Evolutionary conservation across 2,329 filamentous ascomycete species (phyloP), one percentile per base, ranked within the genome.

Genomic region (Lachnum nothofagi): DNA sequence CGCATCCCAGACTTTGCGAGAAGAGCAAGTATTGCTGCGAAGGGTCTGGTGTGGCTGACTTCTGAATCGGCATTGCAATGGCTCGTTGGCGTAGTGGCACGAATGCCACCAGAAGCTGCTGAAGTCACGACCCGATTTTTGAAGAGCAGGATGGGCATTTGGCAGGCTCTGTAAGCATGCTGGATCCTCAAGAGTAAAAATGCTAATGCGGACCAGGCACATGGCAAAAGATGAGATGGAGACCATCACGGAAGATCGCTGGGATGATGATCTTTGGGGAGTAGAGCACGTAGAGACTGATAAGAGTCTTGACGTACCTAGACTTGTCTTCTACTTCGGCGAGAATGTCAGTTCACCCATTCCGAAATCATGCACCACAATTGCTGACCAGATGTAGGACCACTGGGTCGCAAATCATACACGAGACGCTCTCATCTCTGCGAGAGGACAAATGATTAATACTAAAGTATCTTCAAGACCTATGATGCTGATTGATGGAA

Each of bases 241-340:
- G n/a, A 69, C 67, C 8, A 83, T 85, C 48, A 67, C 68, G 1
- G 76, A 81, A 57, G 80, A 83, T 49, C 66, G 59, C 42, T 85
- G 82, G 82, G 73, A 72, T 8, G 72, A 78, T 19, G 76, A 77
- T 53, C 65, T 85, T 22, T 85, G 80, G 79, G 77, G 76, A 42
- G 65, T 71, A 20, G 65, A 60, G 34, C 63, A 67, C 41, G 65
- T 64, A 60, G 45, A 60, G n/a, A 27, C 38, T 5, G 50, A 57
- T 19, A 25, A 43, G 1, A 56, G 56, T 23, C 29, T 29, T 10
- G 46, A 45, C n/a, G 51, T 64, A 19, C 74, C 73, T 1, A 79
- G 74, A 52, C 78, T 84, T 58, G 75, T 78, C 55, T 73, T 83
- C 54, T 77, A 81, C 42, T 85, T 82, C 55, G 81, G 75, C 2